Evolutionary conservation across 148 eudicot genomes (phyloP).

Genomic region (Cornus controversa): DNA sequence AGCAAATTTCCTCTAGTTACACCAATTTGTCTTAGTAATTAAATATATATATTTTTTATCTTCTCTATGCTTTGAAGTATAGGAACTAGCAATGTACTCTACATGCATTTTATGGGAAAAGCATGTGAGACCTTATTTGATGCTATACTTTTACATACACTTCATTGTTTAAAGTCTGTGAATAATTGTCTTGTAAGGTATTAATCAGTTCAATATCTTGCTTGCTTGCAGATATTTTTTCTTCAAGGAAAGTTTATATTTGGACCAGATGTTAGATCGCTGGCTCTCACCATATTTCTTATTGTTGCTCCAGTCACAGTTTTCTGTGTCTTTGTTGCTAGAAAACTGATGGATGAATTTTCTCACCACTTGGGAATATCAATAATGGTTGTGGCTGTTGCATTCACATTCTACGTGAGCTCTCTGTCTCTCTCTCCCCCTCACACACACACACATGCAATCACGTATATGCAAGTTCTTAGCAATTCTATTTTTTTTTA

Average conservation of each 20-base stretch:
- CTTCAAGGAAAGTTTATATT: slow-evolving; percentile 81
- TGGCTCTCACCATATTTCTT: slow-evolving; percentile 82
- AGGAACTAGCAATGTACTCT: not conserved
- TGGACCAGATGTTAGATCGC: slow-evolving; percentile 95
- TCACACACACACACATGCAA: not conserved
- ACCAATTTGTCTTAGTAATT: too few relatives aligned
- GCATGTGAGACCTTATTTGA: not conserved
- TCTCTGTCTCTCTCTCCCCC: slow-evolving; percentile 21
- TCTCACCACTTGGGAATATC: slow-evolving; percentile 64
- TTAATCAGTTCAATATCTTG: slow-evolving; percentile 15
- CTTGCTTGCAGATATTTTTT: slow-evolving; percentile 78
- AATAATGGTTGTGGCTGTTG: slow-evolving; percentile 67
- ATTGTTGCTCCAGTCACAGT: slow-evolving; percentile 77
- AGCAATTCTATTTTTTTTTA: not conserved
- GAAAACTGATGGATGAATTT: slow-evolving; percentile 74
- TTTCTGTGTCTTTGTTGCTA: slow-evolving; percentile 83
- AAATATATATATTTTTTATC: too few relatives aligned
- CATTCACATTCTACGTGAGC: slow-evolving; percentile 72
- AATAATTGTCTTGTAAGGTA: not conserved
- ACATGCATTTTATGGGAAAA: not conserved
- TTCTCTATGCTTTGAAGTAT: too few relatives aligned
- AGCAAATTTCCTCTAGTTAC: too few relatives aligned
- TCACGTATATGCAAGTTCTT: slow-evolving; percentile 5
- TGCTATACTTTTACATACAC: not conserved
- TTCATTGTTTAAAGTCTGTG: not conserved